phyloP scores from a whole-genome alignment of 352 stramenopile species.

The Phytophthora idaei region DNA sequence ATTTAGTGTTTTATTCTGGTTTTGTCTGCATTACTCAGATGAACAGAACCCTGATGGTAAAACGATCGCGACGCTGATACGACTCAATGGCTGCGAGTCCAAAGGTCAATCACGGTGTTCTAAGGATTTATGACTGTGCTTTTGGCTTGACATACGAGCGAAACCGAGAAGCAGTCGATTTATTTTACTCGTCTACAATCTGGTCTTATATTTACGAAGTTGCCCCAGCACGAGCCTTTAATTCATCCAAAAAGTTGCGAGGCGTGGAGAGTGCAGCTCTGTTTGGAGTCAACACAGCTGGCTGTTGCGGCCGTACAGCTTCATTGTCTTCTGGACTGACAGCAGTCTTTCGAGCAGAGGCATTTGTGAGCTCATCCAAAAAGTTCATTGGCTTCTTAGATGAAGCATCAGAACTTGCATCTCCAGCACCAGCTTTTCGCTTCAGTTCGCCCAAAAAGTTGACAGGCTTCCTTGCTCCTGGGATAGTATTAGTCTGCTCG shows the following conservation, averaged over 20 bases:
- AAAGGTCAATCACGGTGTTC: too few relatives aligned
- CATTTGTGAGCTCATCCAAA: slow-evolving; percentile 57
- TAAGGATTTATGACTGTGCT: too few relatives aligned
- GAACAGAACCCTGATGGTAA: too few relatives aligned
- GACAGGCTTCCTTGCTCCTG: slow-evolving; percentile 8
- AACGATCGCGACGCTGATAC: too few relatives aligned
- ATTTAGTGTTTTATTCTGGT: too few relatives aligned
- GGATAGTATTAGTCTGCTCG: neutral
- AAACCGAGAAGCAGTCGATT: too few relatives aligned
- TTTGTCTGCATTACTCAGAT: too few relatives aligned
- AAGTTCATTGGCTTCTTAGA: slow-evolving; percentile 34
- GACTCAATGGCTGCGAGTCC: too few relatives aligned
- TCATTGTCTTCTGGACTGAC: neutral
- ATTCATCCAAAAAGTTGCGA: slow-evolving; percentile 42
- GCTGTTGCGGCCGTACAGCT: neutral
- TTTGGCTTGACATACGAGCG: too few relatives aligned
- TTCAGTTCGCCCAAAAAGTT: slow-evolving; percentile 67
- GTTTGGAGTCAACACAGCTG: too few relatives aligned
- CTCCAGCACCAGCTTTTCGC: slow-evolving; percentile 14
- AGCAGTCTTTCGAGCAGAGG: slow-evolving; percentile 13
- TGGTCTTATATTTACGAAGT: neutral
- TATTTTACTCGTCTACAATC: too few relatives aligned
- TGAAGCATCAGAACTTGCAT: neutral
- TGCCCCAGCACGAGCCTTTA: slow-evolving; percentile 35
- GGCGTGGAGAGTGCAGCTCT: slow-evolving; percentile 1